Conservation (phyloP, 768 basidiomycete genomes). For the Lactifluus rugatus region DNA sequence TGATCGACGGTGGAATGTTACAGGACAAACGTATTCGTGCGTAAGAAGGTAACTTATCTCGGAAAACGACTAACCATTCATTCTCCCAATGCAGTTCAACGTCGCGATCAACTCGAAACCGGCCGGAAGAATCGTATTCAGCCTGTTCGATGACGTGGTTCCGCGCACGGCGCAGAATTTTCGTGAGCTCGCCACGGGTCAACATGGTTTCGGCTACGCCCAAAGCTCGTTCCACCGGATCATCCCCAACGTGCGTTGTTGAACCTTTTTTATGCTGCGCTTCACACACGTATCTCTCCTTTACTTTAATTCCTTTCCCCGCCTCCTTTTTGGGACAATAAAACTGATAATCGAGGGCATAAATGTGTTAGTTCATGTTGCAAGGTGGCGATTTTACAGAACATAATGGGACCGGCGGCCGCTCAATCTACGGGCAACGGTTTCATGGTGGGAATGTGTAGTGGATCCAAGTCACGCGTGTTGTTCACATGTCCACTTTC, state of each 20-base stretch:
- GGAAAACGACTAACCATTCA: too few relatives aligned
- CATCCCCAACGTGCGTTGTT: conserved; percentile 30
- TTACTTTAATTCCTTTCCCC: background rate
- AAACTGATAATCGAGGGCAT: background rate
- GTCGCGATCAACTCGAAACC: conserved; percentile 49
- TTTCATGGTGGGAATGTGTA: conserved; percentile 25
- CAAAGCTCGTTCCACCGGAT: conserved; percentile 57
- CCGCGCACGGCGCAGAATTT: conserved; percentile 77
- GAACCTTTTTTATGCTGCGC: background rate
- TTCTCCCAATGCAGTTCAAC: conserved; percentile 40
- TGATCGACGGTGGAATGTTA: background rate
- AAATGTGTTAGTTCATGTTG: conserved; percentile 28
- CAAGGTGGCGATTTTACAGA: conserved; percentile 34
- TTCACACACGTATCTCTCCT: too few relatives aligned
- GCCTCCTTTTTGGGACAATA: background rate
- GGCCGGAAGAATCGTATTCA: conserved; percentile 69
- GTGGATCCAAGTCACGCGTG: background rate
- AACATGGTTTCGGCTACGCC: conserved; percentile 63
- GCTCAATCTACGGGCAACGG: conserved; percentile 30
- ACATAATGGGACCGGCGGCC: conserved; percentile 30
- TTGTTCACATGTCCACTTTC: background rate
- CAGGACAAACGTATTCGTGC: conserved; percentile 25
- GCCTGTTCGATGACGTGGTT: conserved; percentile 74
- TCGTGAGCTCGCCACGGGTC: conserved; percentile 63
- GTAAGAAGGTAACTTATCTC: background rate